Evolutionary conservation across 2,329 filamentous ascomycete genomes (phyloP), one percentile per base, ranked within the genome.

Genomic region (Calonectria multiphialidica): DNA sequence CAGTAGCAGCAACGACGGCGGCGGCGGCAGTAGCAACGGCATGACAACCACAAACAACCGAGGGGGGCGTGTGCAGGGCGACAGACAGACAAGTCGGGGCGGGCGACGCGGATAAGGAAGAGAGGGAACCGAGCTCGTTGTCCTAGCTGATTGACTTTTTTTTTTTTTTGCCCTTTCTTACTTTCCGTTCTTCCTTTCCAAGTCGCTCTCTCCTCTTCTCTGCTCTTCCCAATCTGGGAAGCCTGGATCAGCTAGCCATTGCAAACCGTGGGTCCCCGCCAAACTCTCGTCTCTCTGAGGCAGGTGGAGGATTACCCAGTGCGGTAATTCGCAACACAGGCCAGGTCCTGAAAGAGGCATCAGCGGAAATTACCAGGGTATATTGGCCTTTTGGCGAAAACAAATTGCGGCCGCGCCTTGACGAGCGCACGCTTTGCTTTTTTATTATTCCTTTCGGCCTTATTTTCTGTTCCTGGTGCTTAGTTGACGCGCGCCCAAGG

Each of bases 321-420:
- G 45, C 49, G 63, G 73, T 47, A 76, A 66, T 33, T 68, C 37
- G 49, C 66, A 64, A 53, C 68, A 75, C 44, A 65, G 53, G 64
- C 66, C 44, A 65, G 53, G 64, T 64, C 44, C 57, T 61, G 63
- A 71, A 68, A 30, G 42, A 72, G 66, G 66, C 68, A 53, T 50
- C 55, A 37, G 68, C 69, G 71, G 72, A 75, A 71, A 75, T 74
- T 71, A 53, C 53, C 53, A 77, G 63, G 72, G 45, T 42, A 59
- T 68, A 55, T 66, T 57, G 18, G 23, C 65, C 50, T 59, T 23
- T 40, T 61, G 69, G 53, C 45, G 16, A 37, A 57, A 64, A 35
- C 30, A 65, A 66, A 62, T 55, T 40, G 16, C 44, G 42, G 30
- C 44, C 28, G 42, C 68, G 61, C 47, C 45, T 50, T 61, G 55